Evolutionary conservation across 23 red algal species (phyloP).

Genomic region (Gracilaria domingensis): DNA sequence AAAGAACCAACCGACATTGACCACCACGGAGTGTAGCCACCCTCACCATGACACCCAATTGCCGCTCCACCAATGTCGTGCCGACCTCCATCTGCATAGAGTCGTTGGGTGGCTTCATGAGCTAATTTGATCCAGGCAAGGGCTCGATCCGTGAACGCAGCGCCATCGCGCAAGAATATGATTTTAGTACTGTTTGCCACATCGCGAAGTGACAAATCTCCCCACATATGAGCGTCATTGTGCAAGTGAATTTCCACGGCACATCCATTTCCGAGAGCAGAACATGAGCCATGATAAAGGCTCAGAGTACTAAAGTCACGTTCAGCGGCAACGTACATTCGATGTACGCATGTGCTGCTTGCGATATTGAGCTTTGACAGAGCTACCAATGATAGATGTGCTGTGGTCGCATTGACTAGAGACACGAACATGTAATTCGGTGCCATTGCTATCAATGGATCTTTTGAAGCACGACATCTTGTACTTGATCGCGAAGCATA

Average conservation of each 20-base stretch:
- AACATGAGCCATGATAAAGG: slow-evolving; percentile 18
- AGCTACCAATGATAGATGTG: slow-evolving; percentile 18
- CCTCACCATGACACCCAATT: slow-evolving; percentile 52
- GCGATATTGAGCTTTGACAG: slow-evolving; percentile 16
- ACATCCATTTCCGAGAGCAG: background rate
- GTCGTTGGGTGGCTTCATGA: slow-evolving; percentile 2
- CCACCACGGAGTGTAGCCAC: slow-evolving; percentile 38
- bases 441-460: background rate
- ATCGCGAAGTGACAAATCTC: slow-evolving; percentile 37
- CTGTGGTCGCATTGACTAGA: slow-evolving; percentile 27
- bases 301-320: background rate
- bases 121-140: slow-evolving; percentile 35
- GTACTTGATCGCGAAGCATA: background rate
- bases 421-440: slow-evolving; percentile 60
- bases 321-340: slow-evolving; percentile 27
- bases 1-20: slow-evolving; percentile 36
- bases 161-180: slow-evolving; percentile 38
- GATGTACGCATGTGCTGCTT: slow-evolving; percentile 42
- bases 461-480: slow-evolving; percentile 7
- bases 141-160: slow-evolving; percentile 38
- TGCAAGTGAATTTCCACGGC: slow-evolving; percentile 44
- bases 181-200: slow-evolving; percentile 36
- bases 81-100: slow-evolving; percentile 44
- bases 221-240: slow-evolving; percentile 36
- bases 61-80: slow-evolving; percentile 35